These are phyloP conservation scores for Magnaporthales sp. DNA, from an alignment of 2,329 filamentous ascomycete genomes.

Conservation along the genomic window DNA sequence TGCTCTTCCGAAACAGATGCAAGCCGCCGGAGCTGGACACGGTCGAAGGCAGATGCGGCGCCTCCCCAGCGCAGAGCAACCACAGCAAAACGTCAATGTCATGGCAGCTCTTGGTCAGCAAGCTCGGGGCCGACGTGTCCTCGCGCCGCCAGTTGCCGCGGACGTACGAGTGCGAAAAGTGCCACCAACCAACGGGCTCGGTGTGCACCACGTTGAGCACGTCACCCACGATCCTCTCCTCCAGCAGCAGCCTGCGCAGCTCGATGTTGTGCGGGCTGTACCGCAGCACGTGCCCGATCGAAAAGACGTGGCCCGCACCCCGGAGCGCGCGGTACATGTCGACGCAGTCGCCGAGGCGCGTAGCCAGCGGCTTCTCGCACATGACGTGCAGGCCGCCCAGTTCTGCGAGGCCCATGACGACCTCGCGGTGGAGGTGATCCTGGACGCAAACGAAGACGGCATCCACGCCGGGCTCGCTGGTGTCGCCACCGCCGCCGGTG, in stretches of 20 bases:
- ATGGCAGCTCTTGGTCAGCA: conserved; percentile 93
- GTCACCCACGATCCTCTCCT: conserved; percentile 72
- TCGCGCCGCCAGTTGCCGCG: conserved; percentile 89
- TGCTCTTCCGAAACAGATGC: conserved; percentile 65
- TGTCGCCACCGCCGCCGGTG: conserved; percentile 21
- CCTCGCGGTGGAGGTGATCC: conserved; percentile 81
- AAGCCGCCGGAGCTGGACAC: conserved; percentile 71
- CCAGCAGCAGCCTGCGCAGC: conserved; percentile 67
- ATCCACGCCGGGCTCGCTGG: conserved; percentile 46
- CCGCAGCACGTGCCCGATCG: conserved; percentile 85
- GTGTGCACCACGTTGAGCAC: conserved; percentile 82
- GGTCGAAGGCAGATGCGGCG: conserved; percentile 63
- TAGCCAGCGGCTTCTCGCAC: conserved; percentile 91
- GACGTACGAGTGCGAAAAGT: conserved; percentile 86
- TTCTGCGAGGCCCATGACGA: conserved; percentile 64
- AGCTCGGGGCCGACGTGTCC: conserved; percentile 64
- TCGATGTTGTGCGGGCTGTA: conserved; percentile 91
- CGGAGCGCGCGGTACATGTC: conserved; percentile 56
- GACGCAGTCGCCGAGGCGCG: conserved; percentile 69
- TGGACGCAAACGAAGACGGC: conserved; percentile 60
- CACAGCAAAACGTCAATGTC: conserved; percentile 91
- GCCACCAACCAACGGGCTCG: conserved; percentile 94
- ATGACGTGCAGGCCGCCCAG: conserved; percentile 69
- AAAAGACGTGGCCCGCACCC: conserved; percentile 53
- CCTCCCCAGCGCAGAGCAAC: conserved; percentile 59